Percentiles rank a stretch among this genome's conserved stretches.
Evolutionary conservation across 805 yeast genomes (phyloP).

Genomic region (Candida takata): DNA sequence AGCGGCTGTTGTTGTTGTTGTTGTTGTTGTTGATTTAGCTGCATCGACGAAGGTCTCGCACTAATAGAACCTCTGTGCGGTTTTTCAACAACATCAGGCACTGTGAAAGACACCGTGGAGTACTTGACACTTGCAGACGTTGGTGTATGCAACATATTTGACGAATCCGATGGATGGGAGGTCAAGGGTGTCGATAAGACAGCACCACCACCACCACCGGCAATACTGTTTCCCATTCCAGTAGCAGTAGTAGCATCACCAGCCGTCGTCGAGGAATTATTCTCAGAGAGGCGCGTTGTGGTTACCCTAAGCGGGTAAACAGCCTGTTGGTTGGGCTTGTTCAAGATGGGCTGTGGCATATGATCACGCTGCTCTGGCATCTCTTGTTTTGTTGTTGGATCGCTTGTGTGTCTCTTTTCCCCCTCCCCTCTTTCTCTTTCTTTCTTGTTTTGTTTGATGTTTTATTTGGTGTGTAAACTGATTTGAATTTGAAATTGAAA

Average conservation of each 20-base stretch:
- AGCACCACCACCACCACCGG: no score
- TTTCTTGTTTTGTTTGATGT: no score
- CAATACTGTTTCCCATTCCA: not conserved
- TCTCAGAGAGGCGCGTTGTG: not conserved
- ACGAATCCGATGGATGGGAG: not conserved
- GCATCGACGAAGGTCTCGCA: constrained; percentile 40
- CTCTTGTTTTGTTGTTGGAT: not conserved
- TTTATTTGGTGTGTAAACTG: no score
- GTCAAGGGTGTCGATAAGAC: not conserved
- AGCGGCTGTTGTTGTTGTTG: constrained; percentile 7
- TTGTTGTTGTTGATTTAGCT: constrained; percentile 16
- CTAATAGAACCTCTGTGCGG: constrained; percentile 53
- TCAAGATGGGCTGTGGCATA: constrained; percentile 14
- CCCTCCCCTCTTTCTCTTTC: no score
- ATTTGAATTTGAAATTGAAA: no score
- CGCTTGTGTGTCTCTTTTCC: no score
- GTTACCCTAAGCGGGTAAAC: not conserved
- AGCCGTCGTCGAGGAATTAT: not conserved
- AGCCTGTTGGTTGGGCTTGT: constrained; percentile 7
- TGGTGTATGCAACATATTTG: not conserved
- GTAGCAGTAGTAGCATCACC: not conserved
- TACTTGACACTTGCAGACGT: constrained; percentile 1
- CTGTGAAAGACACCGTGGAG: constrained; percentile 39
- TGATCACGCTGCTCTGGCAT: not conserved
- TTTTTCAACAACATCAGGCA: constrained; percentile 35